A percentile compares a stretch with the other conserved stretches of the same genome.
These are phyloP conservation scores for Metarhizium guizhouense DNA, from an alignment of 2,329 filamentous ascomycete species.

Conservation along the genomic window DNA sequence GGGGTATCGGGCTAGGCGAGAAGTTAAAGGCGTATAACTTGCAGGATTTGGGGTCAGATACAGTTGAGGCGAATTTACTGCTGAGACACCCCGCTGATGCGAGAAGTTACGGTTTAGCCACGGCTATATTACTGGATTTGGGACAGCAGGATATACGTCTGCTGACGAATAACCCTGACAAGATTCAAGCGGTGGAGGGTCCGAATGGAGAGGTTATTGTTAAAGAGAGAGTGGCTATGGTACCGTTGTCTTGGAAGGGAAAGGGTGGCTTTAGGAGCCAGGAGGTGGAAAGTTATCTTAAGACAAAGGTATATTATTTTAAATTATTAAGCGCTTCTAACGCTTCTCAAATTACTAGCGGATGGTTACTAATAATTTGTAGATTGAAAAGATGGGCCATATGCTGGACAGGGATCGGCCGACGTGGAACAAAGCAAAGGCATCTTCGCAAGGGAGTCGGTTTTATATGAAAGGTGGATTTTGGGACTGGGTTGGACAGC, in stretches of 20 bases:
- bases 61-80: constrained; percentile 88
- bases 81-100: constrained; percentile 91
- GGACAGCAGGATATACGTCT: constrained; percentile 71
- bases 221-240: constrained; percentile 86
- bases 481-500: not conserved
- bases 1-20: constrained; percentile 87
- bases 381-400: constrained; percentile 87
- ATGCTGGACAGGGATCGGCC: constrained; percentile 51
- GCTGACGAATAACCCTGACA: constrained; percentile 95
- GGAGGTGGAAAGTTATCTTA: constrained; percentile 89
- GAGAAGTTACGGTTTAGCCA: constrained; percentile 87
- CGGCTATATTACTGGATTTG: constrained; percentile 84
- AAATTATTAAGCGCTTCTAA: no score
- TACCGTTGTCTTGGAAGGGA: constrained; percentile 87
- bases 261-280: constrained; percentile 73
- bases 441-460: not conserved
- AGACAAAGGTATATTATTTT: constrained; percentile 75
- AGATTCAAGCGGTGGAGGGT: constrained; percentile 91
- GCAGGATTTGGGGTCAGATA: constrained; percentile 94
- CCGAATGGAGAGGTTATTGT: constrained; percentile 82
- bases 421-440: not conserved
- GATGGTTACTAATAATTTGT: constrained; percentile 12
- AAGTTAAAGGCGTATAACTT: constrained; percentile 98
- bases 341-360: not conserved
- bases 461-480: not conserved